Base-by-base conservation (phyloP, 176 grass and related monocot species). In the Cenchrus fungigraminus region DNA sequence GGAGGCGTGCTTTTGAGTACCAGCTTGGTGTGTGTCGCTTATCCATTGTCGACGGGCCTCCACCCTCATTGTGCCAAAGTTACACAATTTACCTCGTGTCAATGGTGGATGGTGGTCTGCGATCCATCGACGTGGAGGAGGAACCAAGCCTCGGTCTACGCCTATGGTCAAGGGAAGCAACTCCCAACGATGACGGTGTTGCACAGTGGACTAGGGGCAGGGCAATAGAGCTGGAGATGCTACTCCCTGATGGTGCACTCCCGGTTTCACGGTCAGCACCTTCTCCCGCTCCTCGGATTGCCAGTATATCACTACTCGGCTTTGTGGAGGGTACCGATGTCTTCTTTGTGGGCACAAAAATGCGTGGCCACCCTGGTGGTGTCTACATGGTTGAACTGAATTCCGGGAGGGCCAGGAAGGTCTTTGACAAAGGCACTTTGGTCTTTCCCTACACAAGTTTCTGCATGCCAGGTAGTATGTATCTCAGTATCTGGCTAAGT, bases 391-490 rank as follows among this genome's bases (percentile, higher is more conserved):
- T 51, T 22, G 12, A 42, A 80, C 77, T 45, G 4, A 63, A 62
- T 75, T 16, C 42, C 53, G 19, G 25, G 44, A 13, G 46, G 3
- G 69, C 20, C 45, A 28, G 1, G 45, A 72, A 50, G 69, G 45
- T 50, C 20, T 50, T 13, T 5, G 69, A 72, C 5, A 7, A 28
- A 2, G 6, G 1, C 69, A 28, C 0, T 22, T 0, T 6, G 4
- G 32, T 81, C 20, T 0, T 81, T 81, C 79, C 51, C 20, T 81
- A 81, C 19, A 15, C 31, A 1, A 68, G 6, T 50, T 81, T 43
- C 50, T 69, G 51, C 50, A 55, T 81, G 55, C 79, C 65, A 43
- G 32, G 79, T 68, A 56, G 79, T 68, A 56, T 14, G 68, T 56
- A 19, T 19, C 16, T 56, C 17, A 3, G 68, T 56, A 19, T 19